These are phyloP conservation scores for Ascocoryne sarcoides DNA, from an alignment of 2,329 filamentous ascomycete species.

Conservation along the genomic window DNA sequence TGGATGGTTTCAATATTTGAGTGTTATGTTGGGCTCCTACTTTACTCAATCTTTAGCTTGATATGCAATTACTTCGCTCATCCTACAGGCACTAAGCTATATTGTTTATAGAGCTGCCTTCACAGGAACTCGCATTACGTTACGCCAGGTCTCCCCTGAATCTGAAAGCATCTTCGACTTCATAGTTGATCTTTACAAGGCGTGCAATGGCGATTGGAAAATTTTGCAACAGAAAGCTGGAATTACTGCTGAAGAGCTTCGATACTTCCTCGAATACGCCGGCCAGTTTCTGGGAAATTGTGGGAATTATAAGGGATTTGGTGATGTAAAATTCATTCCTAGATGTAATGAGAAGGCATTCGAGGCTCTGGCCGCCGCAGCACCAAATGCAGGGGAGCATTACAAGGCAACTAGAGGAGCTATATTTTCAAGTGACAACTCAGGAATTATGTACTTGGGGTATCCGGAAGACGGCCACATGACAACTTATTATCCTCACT, in stretches of 20 bases:
- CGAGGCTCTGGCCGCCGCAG: constrained; percentile 49
- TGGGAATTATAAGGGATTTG: constrained; percentile 80
- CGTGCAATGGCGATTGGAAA: constrained; percentile 62
- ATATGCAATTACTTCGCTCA: background rate
- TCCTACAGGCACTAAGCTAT: constrained; percentile 7
- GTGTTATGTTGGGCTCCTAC: constrained; percentile 28
- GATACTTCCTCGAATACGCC: constrained; percentile 66
- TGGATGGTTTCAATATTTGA: too few species aligned
- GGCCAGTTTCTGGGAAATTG: constrained; percentile 71
- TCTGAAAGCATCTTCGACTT: constrained; percentile 75
- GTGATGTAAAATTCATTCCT: constrained; percentile 76
- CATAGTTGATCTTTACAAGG: constrained; percentile 63
- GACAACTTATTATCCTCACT: constrained; percentile 76
- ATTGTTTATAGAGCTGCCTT: constrained; percentile 55
- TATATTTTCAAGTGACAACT: constrained; percentile 60
- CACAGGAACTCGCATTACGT: constrained; percentile 66
- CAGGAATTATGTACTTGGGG: constrained; percentile 64
- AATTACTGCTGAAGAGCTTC: constrained; percentile 46
- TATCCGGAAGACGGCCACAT: constrained; percentile 68
- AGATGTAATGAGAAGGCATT: constrained; percentile 56
- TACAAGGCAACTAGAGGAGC: constrained; percentile 62
- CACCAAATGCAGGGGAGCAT: constrained; percentile 50
- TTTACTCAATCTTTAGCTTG: background rate
- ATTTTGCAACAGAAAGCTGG: constrained; percentile 32
- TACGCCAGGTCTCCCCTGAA: constrained; percentile 75